These are phyloP conservation scores for Kurtzmaniella quercitrusa DNA, from an alignment of 1,139 yeast species.

Conservation along the genomic window DNA sequence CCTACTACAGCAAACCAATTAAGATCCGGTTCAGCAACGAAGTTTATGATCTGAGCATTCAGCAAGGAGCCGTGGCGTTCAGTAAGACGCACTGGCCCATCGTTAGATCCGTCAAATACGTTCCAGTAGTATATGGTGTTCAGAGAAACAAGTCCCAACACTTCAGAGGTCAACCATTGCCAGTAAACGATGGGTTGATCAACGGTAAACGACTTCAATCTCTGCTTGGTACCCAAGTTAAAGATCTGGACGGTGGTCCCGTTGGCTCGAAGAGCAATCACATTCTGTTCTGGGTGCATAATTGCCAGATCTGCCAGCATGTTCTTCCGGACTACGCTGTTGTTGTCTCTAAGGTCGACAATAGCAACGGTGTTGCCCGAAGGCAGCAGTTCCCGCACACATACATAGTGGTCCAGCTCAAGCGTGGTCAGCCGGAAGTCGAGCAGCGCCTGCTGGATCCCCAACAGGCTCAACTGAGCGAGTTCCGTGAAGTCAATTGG, in stretches of 20 bases:
- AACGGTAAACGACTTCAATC: slow-evolving; percentile 84
- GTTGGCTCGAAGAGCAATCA: slow-evolving; percentile 91
- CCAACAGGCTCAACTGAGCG: slow-evolving; percentile 79
- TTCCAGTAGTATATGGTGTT: slow-evolving; percentile 76
- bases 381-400: slow-evolving; percentile 76
- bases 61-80: slow-evolving; percentile 78
- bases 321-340: slow-evolving; percentile 74
- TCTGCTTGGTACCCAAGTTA: slow-evolving; percentile 80
- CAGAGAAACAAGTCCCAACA: slow-evolving; percentile 82
- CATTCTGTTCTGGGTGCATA: slow-evolving; percentile 86
- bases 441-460: slow-evolving; percentile 76
- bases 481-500: slow-evolving; percentile 97
- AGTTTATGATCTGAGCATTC: slow-evolving; percentile 86
- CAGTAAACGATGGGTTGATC: slow-evolving; percentile 90
- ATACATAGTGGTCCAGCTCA: slow-evolving; percentile 87
- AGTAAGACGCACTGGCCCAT: slow-evolving; percentile 74
- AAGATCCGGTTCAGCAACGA: slow-evolving; percentile 73
- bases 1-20: slow-evolving; percentile 97
- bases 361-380: slow-evolving; percentile 88
- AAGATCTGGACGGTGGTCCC: slow-evolving; percentile 95
- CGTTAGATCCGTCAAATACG: slow-evolving; percentile 74
- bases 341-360: slow-evolving; percentile 73
- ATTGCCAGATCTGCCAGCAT: slow-evolving; percentile 98
- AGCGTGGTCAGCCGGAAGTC: slow-evolving; percentile 93
- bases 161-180: slow-evolving; percentile 81